These are phyloP conservation scores for Penicillium paradoxum DNA, from an alignment of 495 filamentous ascomycete species.

Conservation along the genomic window DNA sequence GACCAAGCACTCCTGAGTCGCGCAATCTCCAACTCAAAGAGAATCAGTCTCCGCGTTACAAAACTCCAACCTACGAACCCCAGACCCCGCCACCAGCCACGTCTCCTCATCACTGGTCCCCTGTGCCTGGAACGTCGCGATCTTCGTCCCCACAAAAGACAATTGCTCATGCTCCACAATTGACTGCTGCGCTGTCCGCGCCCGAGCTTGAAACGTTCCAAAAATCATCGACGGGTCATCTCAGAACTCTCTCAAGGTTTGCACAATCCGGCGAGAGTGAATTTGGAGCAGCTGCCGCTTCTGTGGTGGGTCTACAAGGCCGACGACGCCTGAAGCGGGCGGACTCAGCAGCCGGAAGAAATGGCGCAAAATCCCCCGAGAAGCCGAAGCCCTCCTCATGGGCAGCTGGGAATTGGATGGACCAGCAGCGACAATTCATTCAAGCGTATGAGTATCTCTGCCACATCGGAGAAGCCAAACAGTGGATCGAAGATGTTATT, in stretches of 20 bases:
- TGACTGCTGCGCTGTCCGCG: slow-evolving; percentile 48
- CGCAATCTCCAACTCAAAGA: slow-evolving; percentile 29
- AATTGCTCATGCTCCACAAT: slow-evolving; percentile 36
- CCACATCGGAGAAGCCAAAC: slow-evolving; percentile 98
- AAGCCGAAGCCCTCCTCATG: slow-evolving; percentile 59
- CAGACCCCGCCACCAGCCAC: slow-evolving; percentile 29
- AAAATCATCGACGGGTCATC: slow-evolving; percentile 79
- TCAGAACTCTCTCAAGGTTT: slow-evolving; percentile 83
- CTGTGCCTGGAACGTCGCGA: slow-evolving; percentile 27
- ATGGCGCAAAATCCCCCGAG: slow-evolving; percentile 38
- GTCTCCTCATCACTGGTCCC: slow-evolving; percentile 31
- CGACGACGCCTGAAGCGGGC: slow-evolving; percentile 75
- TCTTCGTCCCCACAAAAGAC: slow-evolving; percentile 39
- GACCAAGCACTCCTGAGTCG: slow-evolving; percentile 32
- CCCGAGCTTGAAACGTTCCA: slow-evolving; percentile 75
- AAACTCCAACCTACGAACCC: slow-evolving; percentile 17
- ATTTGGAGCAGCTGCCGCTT: slow-evolving; percentile 65
- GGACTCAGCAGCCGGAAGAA: slow-evolving; percentile 50
- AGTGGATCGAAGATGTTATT: slow-evolving; percentile 97
- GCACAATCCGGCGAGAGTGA: slow-evolving; percentile 67
- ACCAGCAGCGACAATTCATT: slow-evolving; percentile 91
- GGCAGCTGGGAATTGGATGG: slow-evolving; percentile 95
- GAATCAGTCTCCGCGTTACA: slow-evolving; percentile 27
- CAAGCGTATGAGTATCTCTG: slow-evolving; percentile 99
- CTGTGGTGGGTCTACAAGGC: slow-evolving; percentile 83